A percentile compares a stretch with the other conserved stretches of the same genome.
Evolutionary conservation across 371 early-diverging fungal species (phyloP).

Genomic region (Mortierella sp.): DNA sequence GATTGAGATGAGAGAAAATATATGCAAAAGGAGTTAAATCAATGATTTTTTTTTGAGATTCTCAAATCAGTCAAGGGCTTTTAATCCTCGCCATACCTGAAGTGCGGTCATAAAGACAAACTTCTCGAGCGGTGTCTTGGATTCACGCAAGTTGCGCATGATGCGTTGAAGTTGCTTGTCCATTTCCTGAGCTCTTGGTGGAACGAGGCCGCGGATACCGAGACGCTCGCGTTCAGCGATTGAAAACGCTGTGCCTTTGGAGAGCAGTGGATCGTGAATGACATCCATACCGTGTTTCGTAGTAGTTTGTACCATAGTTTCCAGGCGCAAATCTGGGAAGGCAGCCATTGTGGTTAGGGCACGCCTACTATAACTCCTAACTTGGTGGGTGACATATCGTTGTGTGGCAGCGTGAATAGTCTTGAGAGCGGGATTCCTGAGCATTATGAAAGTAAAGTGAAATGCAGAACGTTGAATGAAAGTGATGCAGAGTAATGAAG

Average conservation of each 20-base stretch:
- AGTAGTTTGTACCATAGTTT: conserved; percentile 69
- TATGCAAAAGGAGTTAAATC: not conserved
- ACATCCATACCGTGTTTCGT: conserved; percentile 69
- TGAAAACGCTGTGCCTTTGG: conserved; percentile 76
- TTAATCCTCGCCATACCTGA: conserved; percentile 24
- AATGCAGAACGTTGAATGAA: not conserved
- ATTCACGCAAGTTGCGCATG: conserved; percentile 70
- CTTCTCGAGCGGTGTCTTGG: conserved; percentile 69
- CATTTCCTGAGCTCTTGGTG: conserved; percentile 76
- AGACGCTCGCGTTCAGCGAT: conserved; percentile 74
- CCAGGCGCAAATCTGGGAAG: conserved; percentile 67
- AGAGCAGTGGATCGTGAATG: conserved; percentile 70
- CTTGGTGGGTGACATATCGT: conserved; percentile 30
- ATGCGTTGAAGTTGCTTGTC: conserved; percentile 72
- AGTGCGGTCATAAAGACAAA: conserved; percentile 64
- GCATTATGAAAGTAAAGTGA: conserved; percentile 25
- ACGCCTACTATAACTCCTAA: conserved; percentile 49
- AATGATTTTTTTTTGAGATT: not conserved
- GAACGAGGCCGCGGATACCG: conserved; percentile 76
- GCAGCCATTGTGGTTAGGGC: conserved; percentile 53
- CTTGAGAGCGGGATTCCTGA: conserved; percentile 51
- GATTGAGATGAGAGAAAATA: conserved; percentile 2
- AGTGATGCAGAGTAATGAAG: not conserved
- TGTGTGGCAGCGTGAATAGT: conserved; percentile 46
- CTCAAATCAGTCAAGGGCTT: too few species aligned